phyloP scores from a whole-genome alignment of 257 asterid genomes.

The Perilla frutescens region DNA sequence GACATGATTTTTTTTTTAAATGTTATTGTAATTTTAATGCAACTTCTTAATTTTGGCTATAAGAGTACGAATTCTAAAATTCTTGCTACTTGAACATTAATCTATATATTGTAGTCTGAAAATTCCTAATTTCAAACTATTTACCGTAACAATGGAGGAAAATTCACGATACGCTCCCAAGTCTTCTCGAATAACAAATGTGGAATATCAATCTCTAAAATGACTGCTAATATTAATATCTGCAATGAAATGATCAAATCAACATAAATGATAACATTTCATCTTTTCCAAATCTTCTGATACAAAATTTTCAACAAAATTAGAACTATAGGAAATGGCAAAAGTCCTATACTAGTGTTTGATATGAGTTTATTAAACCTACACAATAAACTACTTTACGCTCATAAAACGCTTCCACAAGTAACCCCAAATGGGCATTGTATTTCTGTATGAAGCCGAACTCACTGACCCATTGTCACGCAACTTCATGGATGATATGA shows the following conservation, averaged over 20 bases:
- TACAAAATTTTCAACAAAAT: slow-evolving; percentile 21
- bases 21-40: too few relatives aligned
- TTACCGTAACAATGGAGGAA: too few relatives aligned
- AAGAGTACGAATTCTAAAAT: too few relatives aligned
- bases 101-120: too few relatives aligned
- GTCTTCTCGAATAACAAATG: too few relatives aligned
- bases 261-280: slow-evolving; percentile 9
- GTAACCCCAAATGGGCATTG: slow-evolving; percentile 24
- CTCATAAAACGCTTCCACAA: slow-evolving; percentile 30
- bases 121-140: too few relatives aligned
- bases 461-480: not conserved
- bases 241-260: not conserved
- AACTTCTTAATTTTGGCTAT: too few relatives aligned
- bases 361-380: slow-evolving; percentile 30
- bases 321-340: slow-evolving; percentile 8
- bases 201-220: too few relatives aligned
- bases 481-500: slow-evolving; percentile 25
- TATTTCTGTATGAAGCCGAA: slow-evolving; percentile 10
- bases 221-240: too few relatives aligned
- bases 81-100: too few relatives aligned
- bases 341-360: slow-evolving; percentile 30
- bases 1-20: too few relatives aligned
- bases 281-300: not conserved
- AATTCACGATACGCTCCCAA: too few relatives aligned
- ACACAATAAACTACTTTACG: slow-evolving; percentile 19